Evolutionary conservation across 208 protist genomes (phyloP), one percentile per base, ranked within the genome.

Genomic region (Vickermania spadyakhi): DNA sequence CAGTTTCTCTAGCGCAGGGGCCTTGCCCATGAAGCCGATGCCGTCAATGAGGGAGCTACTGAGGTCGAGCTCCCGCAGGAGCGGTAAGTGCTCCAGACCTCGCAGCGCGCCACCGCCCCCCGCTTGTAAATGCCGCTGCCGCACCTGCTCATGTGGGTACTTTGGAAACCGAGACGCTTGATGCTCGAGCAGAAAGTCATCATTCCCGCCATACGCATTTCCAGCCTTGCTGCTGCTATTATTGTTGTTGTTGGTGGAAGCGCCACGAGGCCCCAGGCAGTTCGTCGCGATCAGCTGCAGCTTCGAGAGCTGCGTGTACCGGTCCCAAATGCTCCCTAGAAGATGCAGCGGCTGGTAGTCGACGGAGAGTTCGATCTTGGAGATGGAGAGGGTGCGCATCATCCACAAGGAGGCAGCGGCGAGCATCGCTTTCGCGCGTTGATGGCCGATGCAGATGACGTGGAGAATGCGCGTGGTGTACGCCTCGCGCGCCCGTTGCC

Each of bases 1-100:
- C 14, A 59, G 29, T 7, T 42, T 41, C 23, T 27, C n/a, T 27
- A 59, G 55, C 11, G 23, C 22, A 13, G n/a, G 55, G 25, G n/a
- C 11, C 55, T 45, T 14, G 13, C 55, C 55, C 28, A 59, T 29
- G 25, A 59, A 45, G 11, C 55, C 55, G 29, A 59, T 59, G 27
- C 29, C n/a, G 5, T 59, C 55, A 7, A 59, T 27, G 5, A 27
- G 13, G 5, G 23, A 59, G 18, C 29, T 18, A 7, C 27, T 25
- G 5, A 59, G 25, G 29, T 59, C 27, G 18, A 59, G 55, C 55
- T 59, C 55, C 14, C 18, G n/a, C 11, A 59, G 55, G 5, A 18
- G 27, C 29, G 55, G 55, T 18, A 59, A 28, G 14, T 29, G n/a
- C 25, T 59, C 28, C 55, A 59, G 55, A 21, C 55, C 55, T 7